These are phyloP conservation scores for Globisporangium nagaii DNA, from an alignment of 352 stramenopile genomes.

Conservation along the genomic window DNA sequence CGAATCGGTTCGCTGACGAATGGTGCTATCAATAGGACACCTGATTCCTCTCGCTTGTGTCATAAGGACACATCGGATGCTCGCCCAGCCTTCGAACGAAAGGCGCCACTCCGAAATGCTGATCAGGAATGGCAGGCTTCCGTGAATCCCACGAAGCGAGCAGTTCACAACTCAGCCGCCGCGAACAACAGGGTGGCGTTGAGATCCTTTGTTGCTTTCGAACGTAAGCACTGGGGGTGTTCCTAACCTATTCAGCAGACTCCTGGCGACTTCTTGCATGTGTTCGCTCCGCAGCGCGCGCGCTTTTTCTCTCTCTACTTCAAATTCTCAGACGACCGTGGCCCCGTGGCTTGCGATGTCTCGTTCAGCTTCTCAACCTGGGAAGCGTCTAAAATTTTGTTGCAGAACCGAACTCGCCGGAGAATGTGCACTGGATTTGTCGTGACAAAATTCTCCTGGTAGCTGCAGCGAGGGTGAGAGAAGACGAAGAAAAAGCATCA, in stretches of 20 bases:
- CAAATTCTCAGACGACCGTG: background rate
- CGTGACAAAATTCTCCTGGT: slow-evolving; percentile 68
- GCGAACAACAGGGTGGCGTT: too few relatives aligned
- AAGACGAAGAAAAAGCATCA: background rate
- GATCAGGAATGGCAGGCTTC: too few relatives aligned
- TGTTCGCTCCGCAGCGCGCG: background rate
- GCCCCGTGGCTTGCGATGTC: slow-evolving; percentile 5
- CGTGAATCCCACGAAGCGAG: too few relatives aligned
- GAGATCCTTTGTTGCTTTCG: too few relatives aligned
- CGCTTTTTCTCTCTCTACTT: too few relatives aligned
- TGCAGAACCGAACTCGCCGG: slow-evolving; percentile 56
- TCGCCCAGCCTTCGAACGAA: too few relatives aligned
- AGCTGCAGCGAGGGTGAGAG: slow-evolving; percentile 19
- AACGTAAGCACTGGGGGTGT: background rate
- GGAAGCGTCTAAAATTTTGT: slow-evolving; percentile 68
- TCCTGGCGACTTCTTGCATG: background rate
- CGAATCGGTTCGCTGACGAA: too few relatives aligned
- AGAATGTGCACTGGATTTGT: slow-evolving; percentile 74
- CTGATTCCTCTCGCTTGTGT: too few relatives aligned
- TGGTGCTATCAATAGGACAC: too few relatives aligned
- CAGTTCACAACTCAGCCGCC: too few relatives aligned
- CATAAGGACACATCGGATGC: too few relatives aligned
- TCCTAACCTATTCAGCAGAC: slow-evolving; percentile 1
- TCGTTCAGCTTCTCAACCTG: slow-evolving; percentile 20
- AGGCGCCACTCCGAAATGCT: too few relatives aligned